Base-by-base conservation (phyloP, 305 asterid species). In the Fraxinus sp. region DNA sequence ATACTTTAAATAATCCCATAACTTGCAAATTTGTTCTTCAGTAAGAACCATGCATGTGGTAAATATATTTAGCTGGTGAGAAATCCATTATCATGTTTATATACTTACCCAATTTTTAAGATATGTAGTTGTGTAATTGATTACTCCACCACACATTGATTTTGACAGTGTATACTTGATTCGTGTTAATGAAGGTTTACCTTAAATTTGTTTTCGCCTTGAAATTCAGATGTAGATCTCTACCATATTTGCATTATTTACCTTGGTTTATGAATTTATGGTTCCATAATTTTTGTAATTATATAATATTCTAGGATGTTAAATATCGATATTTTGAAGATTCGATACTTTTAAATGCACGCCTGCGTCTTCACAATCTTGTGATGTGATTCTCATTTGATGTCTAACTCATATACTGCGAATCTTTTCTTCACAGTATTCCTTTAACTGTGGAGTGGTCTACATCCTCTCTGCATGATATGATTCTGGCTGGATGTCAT, bases 361-460 rank as follows among this genome's bases (percentile, higher is more conserved):
- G 10, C 74, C 9, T 13, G 36, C 14, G 4, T 28, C 49, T 18
- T 73, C 55, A 33, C 75, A 36, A 62, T 59, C 78, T 82, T 33
- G 32, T 20, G 26, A 73, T 64, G 28, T 26, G 13, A 9, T 57
- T 76, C 62, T 66, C 30, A 77, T 81, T 18, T 36, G 8, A 16
- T 80, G 20, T 77, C 82, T 83, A 4, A 82, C 84, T 77, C 76
- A 35, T 83, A 57, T 76, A 79, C 76, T 83, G 78, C 35, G 41
- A 80, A 78, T 73, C 36, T 77, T 82, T 83, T 86, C 35, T 83
- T 84, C 52, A 35, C 97, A 95, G 99, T 86, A 94, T 94, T 86
- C 98, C 98, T 46, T 84, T 93, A 78, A 91, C 97, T 16, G 74
- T 93, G 86, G 99, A 94, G 93, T 96, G 98, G 99, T 96, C 98